Conservation (phyloP, 768 basidiomycete species). For the Cubamyces sp. region DNA sequence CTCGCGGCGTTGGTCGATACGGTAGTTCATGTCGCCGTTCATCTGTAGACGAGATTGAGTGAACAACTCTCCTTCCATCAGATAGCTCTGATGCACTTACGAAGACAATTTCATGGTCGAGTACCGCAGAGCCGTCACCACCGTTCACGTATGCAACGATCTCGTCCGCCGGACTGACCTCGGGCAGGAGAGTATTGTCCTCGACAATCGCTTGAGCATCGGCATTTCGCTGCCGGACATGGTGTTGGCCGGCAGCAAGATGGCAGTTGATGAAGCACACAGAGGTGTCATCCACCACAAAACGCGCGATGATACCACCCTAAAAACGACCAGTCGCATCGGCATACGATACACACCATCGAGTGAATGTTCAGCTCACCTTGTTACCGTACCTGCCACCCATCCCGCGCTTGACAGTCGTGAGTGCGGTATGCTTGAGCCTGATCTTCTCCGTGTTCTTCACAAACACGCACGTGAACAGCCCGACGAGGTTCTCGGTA, state of each 20-base stretch:
- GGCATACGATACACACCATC: neutral
- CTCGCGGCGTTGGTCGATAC: conserved; percentile 92
- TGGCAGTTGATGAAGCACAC: conserved; percentile 97
- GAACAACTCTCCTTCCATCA: neutral
- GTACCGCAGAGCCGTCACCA: conserved; percentile 89
- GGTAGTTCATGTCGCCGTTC: conserved; percentile 96
- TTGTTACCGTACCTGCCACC: conserved; percentile 95
- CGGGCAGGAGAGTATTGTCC: conserved; percentile 68
- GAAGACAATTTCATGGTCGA: conserved; percentile 95
- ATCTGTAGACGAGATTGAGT: conserved; percentile 47
- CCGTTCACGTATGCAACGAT: conserved; percentile 80
- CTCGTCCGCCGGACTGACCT: conserved; percentile 50
- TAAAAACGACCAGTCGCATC: conserved; percentile 33
- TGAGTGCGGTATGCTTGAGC: conserved; percentile 73
- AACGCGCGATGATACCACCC: conserved; percentile 90
- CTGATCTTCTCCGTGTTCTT: conserved; percentile 63
- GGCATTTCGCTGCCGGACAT: conserved; percentile 79
- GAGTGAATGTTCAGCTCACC: conserved; percentile 46
- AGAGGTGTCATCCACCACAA: conserved; percentile 90
- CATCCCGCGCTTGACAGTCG: conserved; percentile 90
- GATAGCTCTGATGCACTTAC: conserved; percentile 47
- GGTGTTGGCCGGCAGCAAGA: conserved; percentile 92
- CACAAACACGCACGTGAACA: conserved; percentile 79
- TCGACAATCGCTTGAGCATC: conserved; percentile 90
- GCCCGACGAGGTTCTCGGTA: conserved; percentile 87